Base-by-base conservation (phyloP, 2,329 filamentous ascomycete species). In the Tolypocladium album region DNA sequence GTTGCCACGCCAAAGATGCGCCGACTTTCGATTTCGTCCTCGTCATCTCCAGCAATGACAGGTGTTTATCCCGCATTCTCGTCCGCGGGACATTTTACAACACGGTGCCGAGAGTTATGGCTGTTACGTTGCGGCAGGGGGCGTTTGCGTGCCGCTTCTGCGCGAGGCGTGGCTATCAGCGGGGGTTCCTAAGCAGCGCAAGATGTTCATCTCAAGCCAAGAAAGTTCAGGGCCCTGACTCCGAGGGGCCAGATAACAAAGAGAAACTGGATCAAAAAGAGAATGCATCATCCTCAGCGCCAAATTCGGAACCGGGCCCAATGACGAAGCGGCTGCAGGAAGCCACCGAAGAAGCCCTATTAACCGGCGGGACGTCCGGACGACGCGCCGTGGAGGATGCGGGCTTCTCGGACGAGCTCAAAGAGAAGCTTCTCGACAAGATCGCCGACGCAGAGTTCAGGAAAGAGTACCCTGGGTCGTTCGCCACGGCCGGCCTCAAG, bases 331-430 rank as follows among this genome's bases (percentile, higher is more conserved):
- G 83, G 20, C 75, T 88, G 11, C 75, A 83, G 61, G 78, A 87
- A 66, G 84, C 85, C 1, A 87, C 85, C 1, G 85, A 88, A 65
- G 83, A 87, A 58, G 82, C 79, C 1, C 73, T 88, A 0, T 67
- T 84, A 36, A 81, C 79, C 1, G 84, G 83, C 39, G 84, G 84
- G n/a, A 75, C 76, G 60, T 79, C 83, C 15, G 84, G 84, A n/a
- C 78, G 78, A 50, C 81, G 78, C 34, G 82, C 84, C 6, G 72
- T 87, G 27, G 78, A 85, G 66, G 82, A 87, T 61, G 82, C 83
- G 9, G 84, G 84, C 7, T 87, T 88, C 72, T 84, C 82, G 40
- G 80, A 84, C 8, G 84, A 86, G 65, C 74, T 88, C 36, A 87
- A 87, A 64, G 74, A 79, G 59, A 79, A 76, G 59, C 75, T 88